Evolutionary conservation across 1,284 basidiomycete genomes (phyloP), one percentile per base, ranked within the genome.

Genomic region (Cystobasidium slooffiae): DNA sequence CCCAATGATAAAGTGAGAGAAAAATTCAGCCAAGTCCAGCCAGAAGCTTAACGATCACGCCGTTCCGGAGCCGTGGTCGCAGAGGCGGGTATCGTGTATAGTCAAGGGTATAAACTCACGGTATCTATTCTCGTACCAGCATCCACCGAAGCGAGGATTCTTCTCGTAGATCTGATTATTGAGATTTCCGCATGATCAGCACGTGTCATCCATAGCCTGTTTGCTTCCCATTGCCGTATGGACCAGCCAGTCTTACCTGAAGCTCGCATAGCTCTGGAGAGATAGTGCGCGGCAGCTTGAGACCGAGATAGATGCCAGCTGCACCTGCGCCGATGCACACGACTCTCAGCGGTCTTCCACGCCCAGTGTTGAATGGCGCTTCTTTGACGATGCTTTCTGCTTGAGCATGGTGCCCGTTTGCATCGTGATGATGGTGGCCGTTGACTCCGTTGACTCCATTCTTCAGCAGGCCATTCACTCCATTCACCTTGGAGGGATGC

Each of bases 311-410:
- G 55, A 78, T 78, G 24, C 77, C 78, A 12, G 66, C 68, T 31
- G 72, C 63, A 3, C 78, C 78, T 12, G 77, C 77, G 18, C 78
- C 78, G 9, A 78, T 74, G 51, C 65, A 72, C 16, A 79, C 75
- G 16, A 79, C 77, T 55, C 76, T 72, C 2, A 78, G 9, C 3
- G 64, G 53, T 3, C 75, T 69, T 12, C 61, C 61, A 31, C 24
- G 51, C 7, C 61, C 61, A 22, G 61, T 63, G 18, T 63, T 63
- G 61, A 63, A 63, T 9, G 61, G 61, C 20, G 43, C 46, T 63
- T 63, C 61, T 24, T 63, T 63, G 7, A 63, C 61, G 7, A 63
- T 20, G 46, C 61, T 24, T 18, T 24, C n/a, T 12, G 55, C 43
- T 8, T 24, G 43, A 3, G 46, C n/a, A 22, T 56, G 24, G 65